phyloP scores from a whole-genome alignment of 805 yeast species.

The Nakazawaea wyomingensis region DNA sequence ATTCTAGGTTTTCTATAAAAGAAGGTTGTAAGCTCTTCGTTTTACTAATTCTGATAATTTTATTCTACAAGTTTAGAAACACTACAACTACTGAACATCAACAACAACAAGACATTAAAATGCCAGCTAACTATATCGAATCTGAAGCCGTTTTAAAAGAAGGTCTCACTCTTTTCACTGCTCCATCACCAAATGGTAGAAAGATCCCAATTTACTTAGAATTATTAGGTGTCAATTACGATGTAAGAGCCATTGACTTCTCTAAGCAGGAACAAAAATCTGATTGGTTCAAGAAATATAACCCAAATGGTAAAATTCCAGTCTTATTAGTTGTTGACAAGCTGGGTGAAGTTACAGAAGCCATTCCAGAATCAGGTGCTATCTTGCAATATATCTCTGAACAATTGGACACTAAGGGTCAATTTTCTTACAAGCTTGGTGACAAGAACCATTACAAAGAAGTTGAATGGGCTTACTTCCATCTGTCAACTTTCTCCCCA shows the following conservation, averaged over 20 bases:
- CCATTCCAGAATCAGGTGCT: conserved; percentile 55
- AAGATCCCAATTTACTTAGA: conserved; percentile 38
- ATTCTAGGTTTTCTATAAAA: too few species aligned
- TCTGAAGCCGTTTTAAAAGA: neutral
- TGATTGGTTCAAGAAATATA: conserved; percentile 49
- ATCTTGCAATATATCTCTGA: conserved; percentile 55
- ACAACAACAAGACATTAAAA: neutral
- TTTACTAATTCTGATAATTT: neutral
- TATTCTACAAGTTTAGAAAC: neutral
- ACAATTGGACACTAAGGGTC: conserved; percentile 50
- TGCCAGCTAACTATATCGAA: conserved; percentile 1
- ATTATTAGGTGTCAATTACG: conserved; percentile 37
- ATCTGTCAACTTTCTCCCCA: conserved; percentile 56
- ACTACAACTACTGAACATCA: neutral
- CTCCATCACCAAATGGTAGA: conserved; percentile 40
- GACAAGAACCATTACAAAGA: conserved; percentile 44
- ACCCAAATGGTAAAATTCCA: conserved; percentile 64
- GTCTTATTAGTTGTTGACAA: conserved; percentile 36
- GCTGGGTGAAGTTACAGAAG: conserved; percentile 36
- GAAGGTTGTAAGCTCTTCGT: too few species aligned
- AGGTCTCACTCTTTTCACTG: conserved; percentile 15
- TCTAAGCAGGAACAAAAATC: conserved; percentile 42
- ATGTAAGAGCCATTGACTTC: conserved; percentile 37
- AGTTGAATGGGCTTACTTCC: conserved; percentile 50
- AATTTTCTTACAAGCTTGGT: conserved; percentile 34